Evolutionary conservation across 2,329 filamentous ascomycete species (phyloP).

Genomic region (Zymoseptoria crescenta): DNA sequence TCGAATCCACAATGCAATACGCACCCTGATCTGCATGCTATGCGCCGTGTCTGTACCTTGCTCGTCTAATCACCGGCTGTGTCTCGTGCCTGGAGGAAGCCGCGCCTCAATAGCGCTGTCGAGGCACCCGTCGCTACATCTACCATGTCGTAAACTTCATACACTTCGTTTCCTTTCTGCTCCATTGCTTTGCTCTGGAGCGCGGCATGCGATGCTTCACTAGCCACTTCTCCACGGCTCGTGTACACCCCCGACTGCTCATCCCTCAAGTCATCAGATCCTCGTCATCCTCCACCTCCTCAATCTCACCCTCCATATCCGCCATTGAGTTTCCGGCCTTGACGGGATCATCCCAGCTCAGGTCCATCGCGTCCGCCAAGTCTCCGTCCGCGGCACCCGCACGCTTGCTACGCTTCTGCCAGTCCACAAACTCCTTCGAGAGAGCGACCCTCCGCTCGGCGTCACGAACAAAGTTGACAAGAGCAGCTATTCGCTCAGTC

Average conservation of each 20-base stretch:
- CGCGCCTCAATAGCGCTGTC: not conserved
- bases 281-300: conserved; percentile 15
- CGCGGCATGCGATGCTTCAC: not conserved
- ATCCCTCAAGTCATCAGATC: conserved; percentile 24
- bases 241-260: not conserved
- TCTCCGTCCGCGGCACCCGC: conserved; percentile 27
- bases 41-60: not conserved
- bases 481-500: conserved; percentile 41
- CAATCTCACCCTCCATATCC: conserved; percentile 1
- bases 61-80: not conserved
- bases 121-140: not conserved
- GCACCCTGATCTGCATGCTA: not conserved
- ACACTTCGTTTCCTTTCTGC: not conserved
- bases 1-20: not conserved
- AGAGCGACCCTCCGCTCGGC: conserved; percentile 50
- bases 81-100: not conserved
- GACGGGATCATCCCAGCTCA: conserved; percentile 23
- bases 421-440: conserved; percentile 52
- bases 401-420: conserved; percentile 42
- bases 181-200: too few species aligned
- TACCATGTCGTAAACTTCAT: not conserved
- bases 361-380: conserved; percentile 31
- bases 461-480: conserved; percentile 46
- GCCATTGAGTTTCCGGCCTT: conserved; percentile 1
- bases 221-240: not conserved